Base-by-base conservation (phyloP, 768 basidiomycete genomes). In the Amanita jacksonii region DNA sequence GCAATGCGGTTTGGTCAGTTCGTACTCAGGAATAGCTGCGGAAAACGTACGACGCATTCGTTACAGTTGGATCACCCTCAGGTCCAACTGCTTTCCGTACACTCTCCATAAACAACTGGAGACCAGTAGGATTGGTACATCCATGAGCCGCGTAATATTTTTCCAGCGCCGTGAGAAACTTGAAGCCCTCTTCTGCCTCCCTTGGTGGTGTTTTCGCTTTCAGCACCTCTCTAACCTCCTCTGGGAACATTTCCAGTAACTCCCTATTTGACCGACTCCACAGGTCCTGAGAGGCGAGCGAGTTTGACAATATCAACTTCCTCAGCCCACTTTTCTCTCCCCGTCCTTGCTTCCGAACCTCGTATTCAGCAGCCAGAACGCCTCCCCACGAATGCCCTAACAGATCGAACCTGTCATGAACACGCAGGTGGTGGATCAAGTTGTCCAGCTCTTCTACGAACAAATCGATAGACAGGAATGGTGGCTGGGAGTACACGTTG, bases 381-480 rank as follows among this genome's bases (percentile, higher is more conserved):
- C 67, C 73, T 13, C 75, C 76, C 74, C 74, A 74, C 6, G 71
- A 74, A 35, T 76, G 74, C 0, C 76, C 71, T 1, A 68, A 49
- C 1, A 79, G 52, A 49, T 69, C 63, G 52, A 67, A 78, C n/a
- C 54, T 49, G 4, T 55, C 51, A 7, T 54, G 33, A 46, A 77
- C 65, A 0, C 58, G 63, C 15, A 79, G 59, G 16, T 70, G 50
- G 3, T 50, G 35, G 18, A 78, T 41, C 7, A 79, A 49, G 41
- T 74, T 76, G 20, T 65, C 63, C 25, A 80, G 69, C 59, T 80
- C 73, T 32, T 69, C 69, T 42, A 73, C 54, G 59, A 75, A 79
- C 3, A 79, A 65, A 5, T 71, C 64, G 16, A 67, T 51, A 3
- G 63, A 69, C 72, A 74, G 76, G 56, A 79, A 78, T 15, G 65